A percentile compares a stretch with the other conserved stretches of the same genome.
Conservation (phyloP, 148 eudicot genomes). For the Rhododendron mucronatum region DNA sequence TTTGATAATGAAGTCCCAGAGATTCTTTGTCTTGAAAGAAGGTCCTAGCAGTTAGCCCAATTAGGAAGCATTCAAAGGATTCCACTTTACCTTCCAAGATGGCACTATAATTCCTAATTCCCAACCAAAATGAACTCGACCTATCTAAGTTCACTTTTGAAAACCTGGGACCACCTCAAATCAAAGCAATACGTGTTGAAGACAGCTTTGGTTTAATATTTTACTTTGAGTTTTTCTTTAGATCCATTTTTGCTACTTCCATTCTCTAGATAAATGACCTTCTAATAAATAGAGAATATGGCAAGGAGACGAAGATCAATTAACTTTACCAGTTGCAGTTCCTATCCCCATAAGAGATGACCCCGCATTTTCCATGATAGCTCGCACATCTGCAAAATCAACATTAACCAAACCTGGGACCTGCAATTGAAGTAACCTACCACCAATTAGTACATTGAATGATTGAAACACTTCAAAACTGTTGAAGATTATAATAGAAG, state of each 20-base stretch:
- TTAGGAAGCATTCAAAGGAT: neutral
- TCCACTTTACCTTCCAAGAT: neutral
- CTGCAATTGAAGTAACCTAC: constrained; percentile 11
- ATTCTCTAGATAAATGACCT: neutral
- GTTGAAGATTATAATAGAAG: neutral
- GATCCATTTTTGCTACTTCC: neutral
- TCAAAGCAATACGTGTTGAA: neutral
- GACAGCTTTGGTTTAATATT: neutral
- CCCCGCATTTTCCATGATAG: constrained; percentile 16
- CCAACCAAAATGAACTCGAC: neutral
- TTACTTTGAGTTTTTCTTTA: neutral
- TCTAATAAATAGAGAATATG: neutral
- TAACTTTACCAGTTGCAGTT: constrained; percentile 12
- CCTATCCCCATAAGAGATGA: constrained; percentile 15
- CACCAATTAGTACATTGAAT: neutral
- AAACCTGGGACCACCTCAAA: neutral
- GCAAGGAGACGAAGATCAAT: neutral
- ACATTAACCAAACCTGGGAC: constrained; percentile 14
- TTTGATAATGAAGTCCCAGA: neutral
- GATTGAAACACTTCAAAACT: neutral
- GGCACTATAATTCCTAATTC: neutral
- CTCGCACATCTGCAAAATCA: constrained; percentile 15
- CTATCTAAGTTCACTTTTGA: neutral
- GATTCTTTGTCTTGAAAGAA: neutral
- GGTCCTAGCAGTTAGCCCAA: neutral